These are phyloP conservation scores for Naegleria lovaniensis DNA, from an alignment of 208 protist species.

Conservation along the genomic window DNA sequence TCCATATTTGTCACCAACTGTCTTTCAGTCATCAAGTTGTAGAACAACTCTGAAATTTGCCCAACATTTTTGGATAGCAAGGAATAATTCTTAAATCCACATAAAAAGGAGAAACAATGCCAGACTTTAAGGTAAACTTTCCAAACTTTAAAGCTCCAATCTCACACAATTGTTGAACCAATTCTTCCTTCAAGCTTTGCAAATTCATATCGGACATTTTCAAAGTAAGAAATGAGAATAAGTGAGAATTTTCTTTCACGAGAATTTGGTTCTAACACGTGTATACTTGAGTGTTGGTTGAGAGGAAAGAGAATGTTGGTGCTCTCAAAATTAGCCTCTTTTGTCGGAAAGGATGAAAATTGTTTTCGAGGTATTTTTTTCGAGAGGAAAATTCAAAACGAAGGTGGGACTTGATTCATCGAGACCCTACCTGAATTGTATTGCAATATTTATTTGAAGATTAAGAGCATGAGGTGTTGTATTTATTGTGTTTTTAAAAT, in stretches of 20 bases:
- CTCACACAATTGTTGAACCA: constrained; percentile 33
- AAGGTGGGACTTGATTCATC: not conserved
- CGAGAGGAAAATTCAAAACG: not conserved
- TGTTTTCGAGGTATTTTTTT: not conserved
- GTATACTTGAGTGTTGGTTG: too few relatives aligned
- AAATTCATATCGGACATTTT: not conserved
- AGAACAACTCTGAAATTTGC: constrained; percentile 64
- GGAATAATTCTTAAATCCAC: constrained; percentile 84
- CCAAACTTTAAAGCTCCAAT: constrained; percentile 77
- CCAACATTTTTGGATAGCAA: constrained; percentile 69
- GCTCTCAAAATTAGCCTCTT: not conserved
- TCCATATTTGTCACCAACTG: not conserved
- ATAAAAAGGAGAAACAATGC: constrained; percentile 87
- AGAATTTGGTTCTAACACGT: too few relatives aligned
- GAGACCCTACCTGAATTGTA: too few relatives aligned
- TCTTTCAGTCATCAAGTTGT: constrained; percentile 41
- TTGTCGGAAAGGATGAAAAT: not conserved
- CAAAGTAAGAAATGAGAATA: not conserved
- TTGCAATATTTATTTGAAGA: too few relatives aligned
- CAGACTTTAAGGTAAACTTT: constrained; percentile 87
- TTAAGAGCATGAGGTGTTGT: too few relatives aligned
- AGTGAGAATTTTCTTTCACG: too few relatives aligned
- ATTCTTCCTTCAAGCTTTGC: not conserved
- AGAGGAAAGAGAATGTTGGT: too few relatives aligned
- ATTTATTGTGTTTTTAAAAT: too few relatives aligned